phyloP scores from a whole-genome alignment of 2,329 filamentous ascomycete species.

The Hypoxylon sp. region DNA sequence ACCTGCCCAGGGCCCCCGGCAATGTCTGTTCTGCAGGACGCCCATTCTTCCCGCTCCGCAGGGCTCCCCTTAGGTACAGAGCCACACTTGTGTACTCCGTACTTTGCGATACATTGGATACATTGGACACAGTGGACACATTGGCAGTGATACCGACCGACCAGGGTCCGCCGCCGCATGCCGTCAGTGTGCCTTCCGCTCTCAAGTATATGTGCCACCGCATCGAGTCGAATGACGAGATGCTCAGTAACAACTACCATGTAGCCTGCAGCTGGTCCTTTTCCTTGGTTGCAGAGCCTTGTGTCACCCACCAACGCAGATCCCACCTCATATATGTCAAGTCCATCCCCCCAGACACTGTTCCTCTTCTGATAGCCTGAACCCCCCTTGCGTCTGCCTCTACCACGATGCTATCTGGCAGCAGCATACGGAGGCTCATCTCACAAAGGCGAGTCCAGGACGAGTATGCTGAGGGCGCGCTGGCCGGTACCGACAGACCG shows the following conservation, averaged over 20 bases:
- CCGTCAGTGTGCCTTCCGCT: conserved; percentile 45
- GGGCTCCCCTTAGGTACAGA: conserved; percentile 21
- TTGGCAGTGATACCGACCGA: conserved; percentile 23
- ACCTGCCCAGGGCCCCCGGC: conserved; percentile 18
- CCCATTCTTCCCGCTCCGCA: conserved; percentile 40
- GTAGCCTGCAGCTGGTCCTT: conserved; percentile 41
- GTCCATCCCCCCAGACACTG: conserved; percentile 41
- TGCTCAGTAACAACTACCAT: conserved; percentile 39
- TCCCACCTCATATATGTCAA: conserved; percentile 47
- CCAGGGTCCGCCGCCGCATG: conserved; percentile 40
- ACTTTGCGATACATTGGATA: conserved; percentile 7
- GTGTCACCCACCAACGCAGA: conserved; percentile 44
- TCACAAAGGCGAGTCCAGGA: conserved; percentile 49
- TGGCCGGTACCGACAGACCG: conserved; percentile 38
- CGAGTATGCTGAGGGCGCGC: conserved; percentile 44
- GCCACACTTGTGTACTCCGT: conserved; percentile 43
- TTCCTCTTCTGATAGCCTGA: conserved; percentile 44
- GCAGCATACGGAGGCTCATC: conserved; percentile 60
- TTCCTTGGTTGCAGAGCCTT: conserved; percentile 43
- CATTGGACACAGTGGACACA: no score
- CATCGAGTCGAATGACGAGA: conserved; percentile 42
- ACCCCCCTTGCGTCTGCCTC: conserved; percentile 44
- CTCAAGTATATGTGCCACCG: conserved; percentile 35
- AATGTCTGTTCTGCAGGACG: conserved; percentile 38
- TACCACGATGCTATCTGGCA: conserved; percentile 55